Evolutionary conservation across 2,329 filamentous ascomycete genomes (phyloP), one percentile per base, ranked within the genome.

Genomic region (Plenodomus tracheiphilus): DNA sequence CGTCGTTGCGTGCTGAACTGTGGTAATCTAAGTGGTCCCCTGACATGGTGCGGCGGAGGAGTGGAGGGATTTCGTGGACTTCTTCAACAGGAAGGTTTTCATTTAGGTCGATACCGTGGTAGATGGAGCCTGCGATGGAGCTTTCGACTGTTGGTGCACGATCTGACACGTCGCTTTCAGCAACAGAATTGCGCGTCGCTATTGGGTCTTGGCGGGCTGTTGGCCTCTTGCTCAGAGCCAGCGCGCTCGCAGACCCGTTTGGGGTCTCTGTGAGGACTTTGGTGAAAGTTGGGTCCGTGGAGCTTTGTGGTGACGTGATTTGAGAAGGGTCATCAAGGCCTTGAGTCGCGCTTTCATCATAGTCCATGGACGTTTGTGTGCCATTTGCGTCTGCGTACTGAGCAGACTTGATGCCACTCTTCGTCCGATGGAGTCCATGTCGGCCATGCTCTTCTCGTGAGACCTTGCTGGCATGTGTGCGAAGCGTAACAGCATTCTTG

Each of bases 401-500:
- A 0, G 53, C 35, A 4, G 44, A 43, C 19, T 46, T 51, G 9
- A 58, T 40, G 18, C 63, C 62, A 5, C 57, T 60, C 46, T 54
- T 62, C 9, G 53, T 54, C 15, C 59, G 59, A 46, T 62, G 57
- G 13, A 63, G 25, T n/a, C 57, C 48, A 19, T 57, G 46, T 8
- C 64, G 62, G 2, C 51, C 49, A 20, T 70, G 68, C 8, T 71
- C 70, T 2, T 74, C 69, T 49, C 70, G 74, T 1, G 68, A 64
- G 11, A 68, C 53, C 43, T 72, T 77, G 28, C 69, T 65, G 16
- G 75, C 68, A 53, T 77, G 74, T 11, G 68, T 70, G 18, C 74
- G 71, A 30, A 76, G 65, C 28, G 89, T 89, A 30, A 96, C 88
- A 2, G 86, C 90, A 66, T 93, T 91, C 65, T 92, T 92, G 69